Percentiles rank a stretch among this genome's conserved stretches.
These are phyloP conservation scores for Terfezia claveryi DNA, from an alignment of 495 filamentous ascomycete genomes.

Conservation along the genomic window DNA sequence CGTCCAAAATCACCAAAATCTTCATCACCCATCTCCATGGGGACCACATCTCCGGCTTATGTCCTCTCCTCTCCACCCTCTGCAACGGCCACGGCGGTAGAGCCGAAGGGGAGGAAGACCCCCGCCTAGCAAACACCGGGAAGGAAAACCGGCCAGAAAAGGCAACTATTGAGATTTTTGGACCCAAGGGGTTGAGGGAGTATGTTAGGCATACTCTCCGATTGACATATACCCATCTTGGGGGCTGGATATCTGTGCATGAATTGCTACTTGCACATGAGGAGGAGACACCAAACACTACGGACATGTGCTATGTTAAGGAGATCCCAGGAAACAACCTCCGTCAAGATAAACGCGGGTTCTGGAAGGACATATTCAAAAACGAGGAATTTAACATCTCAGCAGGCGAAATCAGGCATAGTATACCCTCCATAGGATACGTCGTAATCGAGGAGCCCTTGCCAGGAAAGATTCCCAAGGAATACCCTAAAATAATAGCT, in stretches of 20 bases:
- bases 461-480: slow-evolving; percentile 7
- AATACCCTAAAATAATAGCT: slow-evolving; percentile 4
- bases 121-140: background rate
- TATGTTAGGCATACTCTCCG: slow-evolving; percentile 4
- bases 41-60: slow-evolving; percentile 14
- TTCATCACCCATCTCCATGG: slow-evolving; percentile 17
- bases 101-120: slow-evolving; percentile 3
- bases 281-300: background rate
- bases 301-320: background rate
- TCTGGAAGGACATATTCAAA: slow-evolving; percentile 4
- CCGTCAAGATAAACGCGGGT: background rate
- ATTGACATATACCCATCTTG: slow-evolving; percentile 8
- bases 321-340: slow-evolving; percentile 9
- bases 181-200: slow-evolving; percentile 8
- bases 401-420: slow-evolving; percentile 8
- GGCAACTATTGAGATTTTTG: slow-evolving; percentile 8
- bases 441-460: slow-evolving; percentile 7
- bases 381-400: slow-evolving; percentile 6
- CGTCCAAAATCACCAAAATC: slow-evolving; percentile 10
- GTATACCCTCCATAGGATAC: slow-evolving; percentile 10
- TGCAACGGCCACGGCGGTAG: slow-evolving; percentile 11
- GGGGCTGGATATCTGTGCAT: slow-evolving; percentile 8
- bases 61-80: slow-evolving; percentile 11
- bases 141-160: background rate
- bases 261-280: slow-evolving; percentile 8